These are phyloP conservation scores for Periglandula ipomoeae DNA, from an alignment of 2,329 filamentous ascomycete species.

Conservation along the genomic window DNA sequence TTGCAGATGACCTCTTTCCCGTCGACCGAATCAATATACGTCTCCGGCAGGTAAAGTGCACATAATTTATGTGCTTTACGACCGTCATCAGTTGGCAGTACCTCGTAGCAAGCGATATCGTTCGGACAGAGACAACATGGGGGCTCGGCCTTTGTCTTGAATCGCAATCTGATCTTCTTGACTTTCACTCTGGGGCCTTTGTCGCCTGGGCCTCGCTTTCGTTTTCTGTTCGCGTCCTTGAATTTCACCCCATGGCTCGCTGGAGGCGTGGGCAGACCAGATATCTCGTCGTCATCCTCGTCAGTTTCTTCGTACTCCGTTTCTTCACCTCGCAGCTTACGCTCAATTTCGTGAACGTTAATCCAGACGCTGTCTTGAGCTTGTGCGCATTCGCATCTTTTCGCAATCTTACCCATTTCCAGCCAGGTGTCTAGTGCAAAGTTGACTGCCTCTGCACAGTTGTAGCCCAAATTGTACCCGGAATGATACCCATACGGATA, in stretches of 20 bases:
- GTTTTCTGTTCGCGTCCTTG: constrained; percentile 54
- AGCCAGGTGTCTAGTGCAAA: constrained; percentile 95
- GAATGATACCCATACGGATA: constrained; percentile 99
- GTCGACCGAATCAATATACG: constrained; percentile 66
- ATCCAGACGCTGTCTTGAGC: constrained; percentile 98
- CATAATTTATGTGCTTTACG: constrained; percentile 82
- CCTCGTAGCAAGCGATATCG: constrained; percentile 68
- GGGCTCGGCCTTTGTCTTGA: constrained; percentile 62
- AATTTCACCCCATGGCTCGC: constrained; percentile 62
- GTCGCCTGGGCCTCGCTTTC: constrained; percentile 31
- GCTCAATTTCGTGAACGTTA: constrained; percentile 90
- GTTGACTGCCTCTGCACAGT: constrained; percentile 97
- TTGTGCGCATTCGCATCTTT: constrained; percentile 91
- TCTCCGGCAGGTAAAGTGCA: constrained; percentile 86
- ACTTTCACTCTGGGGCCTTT: constrained; percentile 43
- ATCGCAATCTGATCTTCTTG: constrained; percentile 73
- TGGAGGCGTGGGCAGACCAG: constrained; percentile 70
- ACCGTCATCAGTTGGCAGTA: constrained; percentile 83
- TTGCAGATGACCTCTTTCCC: constrained; percentile 69
- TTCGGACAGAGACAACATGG: constrained; percentile 92
- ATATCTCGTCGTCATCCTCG: constrained; percentile 54
- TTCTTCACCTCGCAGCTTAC: constrained; percentile 82
- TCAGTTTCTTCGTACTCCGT: constrained; percentile 70
- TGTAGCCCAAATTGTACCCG: constrained; percentile 95
- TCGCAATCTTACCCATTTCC: constrained; percentile 88